A percentile compares a stretch with the other conserved stretches of the same genome.
Conservation (phyloP, 768 basidiomycete genomes). For the Calvatia gigantea region DNA sequence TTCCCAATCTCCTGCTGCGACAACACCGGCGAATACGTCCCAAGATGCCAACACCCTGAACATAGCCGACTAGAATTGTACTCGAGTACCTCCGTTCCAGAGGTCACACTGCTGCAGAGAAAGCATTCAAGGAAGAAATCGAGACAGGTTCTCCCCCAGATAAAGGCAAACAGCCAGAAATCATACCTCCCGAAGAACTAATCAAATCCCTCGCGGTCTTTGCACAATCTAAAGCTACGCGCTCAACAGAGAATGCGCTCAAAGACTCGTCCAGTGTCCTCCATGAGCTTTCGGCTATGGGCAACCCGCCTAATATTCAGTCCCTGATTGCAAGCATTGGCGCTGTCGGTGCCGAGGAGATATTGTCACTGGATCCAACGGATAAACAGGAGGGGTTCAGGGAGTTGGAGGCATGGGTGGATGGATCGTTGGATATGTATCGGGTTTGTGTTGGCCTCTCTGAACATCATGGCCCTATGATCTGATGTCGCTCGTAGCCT, state of each 20-base stretch:
- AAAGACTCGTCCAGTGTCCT: slow-evolving; percentile 65
- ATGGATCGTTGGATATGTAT: slow-evolving; percentile 90
- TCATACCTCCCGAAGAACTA: slow-evolving; percentile 46
- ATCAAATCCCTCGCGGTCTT: slow-evolving; percentile 59
- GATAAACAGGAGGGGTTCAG: slow-evolving; percentile 85
- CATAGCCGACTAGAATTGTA: slow-evolving; percentile 38
- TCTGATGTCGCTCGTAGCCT: slow-evolving; percentile 46
- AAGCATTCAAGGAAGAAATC: slow-evolving; percentile 41
- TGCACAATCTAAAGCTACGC: slow-evolving; percentile 57
- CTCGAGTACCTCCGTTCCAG: slow-evolving; percentile 48
- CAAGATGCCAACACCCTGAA: slow-evolving; percentile 34
- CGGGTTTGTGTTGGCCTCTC: slow-evolving; percentile 44
- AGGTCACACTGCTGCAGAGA: slow-evolving; percentile 46
- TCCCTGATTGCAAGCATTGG: slow-evolving; percentile 75
- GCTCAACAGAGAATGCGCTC: slow-evolving; percentile 66
- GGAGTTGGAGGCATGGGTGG: slow-evolving; percentile 86
- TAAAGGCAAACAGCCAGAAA: slow-evolving; percentile 39
- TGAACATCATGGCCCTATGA: slow-evolving; percentile 2
- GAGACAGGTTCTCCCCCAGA: slow-evolving; percentile 42
- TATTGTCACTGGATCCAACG: slow-evolving; percentile 75
- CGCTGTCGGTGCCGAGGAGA: slow-evolving; percentile 78
- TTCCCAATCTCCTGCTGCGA: slow-evolving; percentile 43
- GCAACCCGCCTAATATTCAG: slow-evolving; percentile 70
- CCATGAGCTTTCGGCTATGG: slow-evolving; percentile 65
- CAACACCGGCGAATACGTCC: slow-evolving; percentile 42